phyloP scores from a whole-genome alignment of 140 eudicot species.

The Flaveria floridana region DNA sequence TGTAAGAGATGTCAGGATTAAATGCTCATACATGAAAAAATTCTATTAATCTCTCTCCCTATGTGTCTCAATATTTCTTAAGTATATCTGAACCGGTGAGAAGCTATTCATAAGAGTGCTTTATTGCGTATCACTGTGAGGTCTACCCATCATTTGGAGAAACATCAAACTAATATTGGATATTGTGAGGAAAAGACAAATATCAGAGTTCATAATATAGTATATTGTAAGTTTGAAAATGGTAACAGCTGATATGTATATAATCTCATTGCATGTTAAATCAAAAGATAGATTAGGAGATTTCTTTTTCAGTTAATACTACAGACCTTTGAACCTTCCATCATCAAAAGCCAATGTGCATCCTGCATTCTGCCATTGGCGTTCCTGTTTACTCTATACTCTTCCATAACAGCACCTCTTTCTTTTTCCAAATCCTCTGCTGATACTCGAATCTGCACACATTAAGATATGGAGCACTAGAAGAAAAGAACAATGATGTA shows the following conservation, averaged over 20 bases:
- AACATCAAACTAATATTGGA: background rate
- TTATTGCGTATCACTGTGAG: conserved; percentile 8
- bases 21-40: conserved; percentile 11
- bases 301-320: conserved; percentile 6
- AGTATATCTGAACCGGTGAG: background rate
- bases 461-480: conserved; percentile 17
- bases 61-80: background rate
- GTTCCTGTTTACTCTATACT: conserved; percentile 76
- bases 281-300: conserved; percentile 13
- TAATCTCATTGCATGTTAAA: conserved; percentile 10
- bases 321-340: conserved; percentile 90
- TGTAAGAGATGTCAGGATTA: conserved; percentile 14
- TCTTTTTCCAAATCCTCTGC: conserved; percentile 81
- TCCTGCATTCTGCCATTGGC: conserved; percentile 95
- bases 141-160: background rate
- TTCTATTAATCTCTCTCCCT: conserved; percentile 1
- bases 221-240: background rate
- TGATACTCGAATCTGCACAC: conserved; percentile 70
- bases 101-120: background rate
- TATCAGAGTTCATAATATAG: background rate
- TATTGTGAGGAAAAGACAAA: background rate
- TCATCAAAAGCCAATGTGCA: conserved; percentile 82
- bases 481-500: background rate
- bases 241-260: conserved; percentile 8
- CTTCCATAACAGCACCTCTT: conserved; percentile 97